These are phyloP conservation scores for Candolleomyces efflorescens DNA, from an alignment of 768 basidiomycete genomes.

Conservation along the genomic window DNA sequence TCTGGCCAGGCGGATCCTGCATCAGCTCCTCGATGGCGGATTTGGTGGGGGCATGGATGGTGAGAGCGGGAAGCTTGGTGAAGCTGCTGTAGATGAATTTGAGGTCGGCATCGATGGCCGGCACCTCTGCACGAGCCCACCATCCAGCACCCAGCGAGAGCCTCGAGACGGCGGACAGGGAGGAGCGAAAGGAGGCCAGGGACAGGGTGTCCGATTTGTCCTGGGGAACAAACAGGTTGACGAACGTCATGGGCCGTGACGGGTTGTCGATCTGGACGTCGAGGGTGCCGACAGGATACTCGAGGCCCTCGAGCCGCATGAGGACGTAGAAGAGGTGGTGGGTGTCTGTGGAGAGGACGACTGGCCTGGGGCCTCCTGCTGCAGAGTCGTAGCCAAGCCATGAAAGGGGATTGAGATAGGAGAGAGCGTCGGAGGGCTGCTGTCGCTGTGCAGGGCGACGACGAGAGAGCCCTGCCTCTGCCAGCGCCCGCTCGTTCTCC, in stretches of 20 bases:
- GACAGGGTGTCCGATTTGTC: constrained; percentile 76
- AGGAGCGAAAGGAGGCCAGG: constrained; percentile 70
- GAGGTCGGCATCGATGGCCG: constrained; percentile 65
- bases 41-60: constrained; percentile 58
- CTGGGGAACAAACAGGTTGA: constrained; percentile 47
- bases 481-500: constrained; percentile 67
- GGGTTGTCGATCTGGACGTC: constrained; percentile 73
- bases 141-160: constrained; percentile 71
- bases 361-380: constrained; percentile 40
- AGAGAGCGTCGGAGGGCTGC: constrained; percentile 24
- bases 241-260: constrained; percentile 72
- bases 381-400: constrained; percentile 47
- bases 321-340: constrained; percentile 88
- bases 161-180: constrained; percentile 69
- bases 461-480: constrained; percentile 52
- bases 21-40: constrained; percentile 66
- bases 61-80: constrained; percentile 82
- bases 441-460: constrained; percentile 40
- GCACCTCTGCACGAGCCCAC: constrained; percentile 63
- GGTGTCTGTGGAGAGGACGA: constrained; percentile 66
- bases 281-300: constrained; percentile 72
- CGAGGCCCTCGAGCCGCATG: constrained; percentile 79
- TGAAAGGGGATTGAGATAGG: constrained; percentile 55
- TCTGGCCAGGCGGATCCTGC: constrained; percentile 64
- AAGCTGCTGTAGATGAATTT: constrained; percentile 87